A percentile compares a stretch with the other conserved stretches of the same genome.
phyloP scores from a whole-genome alignment of 805 yeast genomes.

The Zygosaccharomyces lentus region DNA sequence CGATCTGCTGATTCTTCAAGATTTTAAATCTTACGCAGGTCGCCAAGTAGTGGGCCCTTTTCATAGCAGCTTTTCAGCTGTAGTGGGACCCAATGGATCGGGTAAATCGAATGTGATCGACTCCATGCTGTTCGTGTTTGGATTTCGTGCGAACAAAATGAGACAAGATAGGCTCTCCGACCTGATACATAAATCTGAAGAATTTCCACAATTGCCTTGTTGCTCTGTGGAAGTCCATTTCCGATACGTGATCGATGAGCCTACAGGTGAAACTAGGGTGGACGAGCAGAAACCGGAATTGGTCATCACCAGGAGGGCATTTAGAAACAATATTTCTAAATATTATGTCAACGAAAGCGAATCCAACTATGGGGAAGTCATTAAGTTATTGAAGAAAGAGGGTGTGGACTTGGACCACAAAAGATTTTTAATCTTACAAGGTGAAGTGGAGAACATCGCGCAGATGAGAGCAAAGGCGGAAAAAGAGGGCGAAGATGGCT shows the following conservation, averaged over 20 bases:
- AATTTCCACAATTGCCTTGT: constrained; percentile 55
- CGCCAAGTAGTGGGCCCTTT: constrained; percentile 91
- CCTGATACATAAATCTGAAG: constrained; percentile 85
- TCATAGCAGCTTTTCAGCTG: constrained; percentile 89
- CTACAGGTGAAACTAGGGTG: constrained; percentile 41
- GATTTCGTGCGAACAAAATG: constrained; percentile 94
- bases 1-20: constrained; percentile 62
- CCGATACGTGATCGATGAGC: constrained; percentile 64
- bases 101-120: constrained; percentile 98
- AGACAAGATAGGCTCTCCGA: constrained; percentile 92
- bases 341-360: constrained; percentile 68
- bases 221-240: constrained; percentile 94
- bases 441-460: constrained; percentile 97
- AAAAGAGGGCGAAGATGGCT: constrained; percentile 84
- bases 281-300: constrained; percentile 53
- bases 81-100: constrained; percentile 97
- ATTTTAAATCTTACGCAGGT: constrained; percentile 96
- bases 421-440: constrained; percentile 89
- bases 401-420: constrained; percentile 96
- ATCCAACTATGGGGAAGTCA: constrained; percentile 75
- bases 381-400: constrained; percentile 62
- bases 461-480: constrained; percentile 99
- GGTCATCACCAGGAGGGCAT: constrained; percentile 77
- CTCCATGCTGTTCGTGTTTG: constrained; percentile 92
- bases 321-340: constrained; percentile 67